Evolutionary conservation across 2,329 filamentous ascomycete species (phyloP).

Genomic region (Alternaria hordeiaustralica): DNA sequence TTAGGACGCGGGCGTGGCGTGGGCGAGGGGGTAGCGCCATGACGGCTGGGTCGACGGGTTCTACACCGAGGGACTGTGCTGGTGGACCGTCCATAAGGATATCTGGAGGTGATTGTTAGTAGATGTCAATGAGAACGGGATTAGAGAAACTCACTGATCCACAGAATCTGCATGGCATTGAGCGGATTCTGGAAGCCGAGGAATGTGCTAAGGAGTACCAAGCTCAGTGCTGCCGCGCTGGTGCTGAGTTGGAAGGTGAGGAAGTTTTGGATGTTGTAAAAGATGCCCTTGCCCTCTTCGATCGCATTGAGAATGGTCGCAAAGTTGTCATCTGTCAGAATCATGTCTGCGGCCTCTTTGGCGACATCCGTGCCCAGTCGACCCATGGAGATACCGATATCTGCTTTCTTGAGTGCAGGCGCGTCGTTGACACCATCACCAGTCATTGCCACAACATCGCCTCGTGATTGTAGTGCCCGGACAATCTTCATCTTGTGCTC

Average conservation of each 20-base stretch:
- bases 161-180: slow-evolving; percentile 99
- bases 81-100: slow-evolving; percentile 99
- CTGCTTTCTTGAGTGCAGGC: slow-evolving; percentile 92
- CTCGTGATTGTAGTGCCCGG: slow-evolving; percentile 84
- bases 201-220: slow-evolving; percentile 91
- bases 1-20: slow-evolving; percentile 90
- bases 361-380: slow-evolving; percentile 93
- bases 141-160: slow-evolving; percentile 80
- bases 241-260: slow-evolving; percentile 98
- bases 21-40: slow-evolving; percentile 90
- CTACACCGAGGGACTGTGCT: slow-evolving; percentile 94
- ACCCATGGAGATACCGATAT: slow-evolving; percentile 98
- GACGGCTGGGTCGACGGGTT: slow-evolving; percentile 90
- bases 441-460: slow-evolving; percentile 98
- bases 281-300: slow-evolving; percentile 98
- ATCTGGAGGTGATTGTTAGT: slow-evolving; percentile 62
- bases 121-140: neutral
- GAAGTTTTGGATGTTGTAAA: slow-evolving; percentile 99
- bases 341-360: slow-evolving; percentile 95
- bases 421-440: slow-evolving; percentile 98
- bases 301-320: slow-evolving; percentile 93
- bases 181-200: slow-evolving; percentile 93
- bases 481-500: slow-evolving; percentile 99
- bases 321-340: slow-evolving; percentile 87
- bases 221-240: slow-evolving; percentile 87